Conservation (phyloP, 2,329 filamentous ascomycete species). For the Parascedosporium putredinis region DNA sequence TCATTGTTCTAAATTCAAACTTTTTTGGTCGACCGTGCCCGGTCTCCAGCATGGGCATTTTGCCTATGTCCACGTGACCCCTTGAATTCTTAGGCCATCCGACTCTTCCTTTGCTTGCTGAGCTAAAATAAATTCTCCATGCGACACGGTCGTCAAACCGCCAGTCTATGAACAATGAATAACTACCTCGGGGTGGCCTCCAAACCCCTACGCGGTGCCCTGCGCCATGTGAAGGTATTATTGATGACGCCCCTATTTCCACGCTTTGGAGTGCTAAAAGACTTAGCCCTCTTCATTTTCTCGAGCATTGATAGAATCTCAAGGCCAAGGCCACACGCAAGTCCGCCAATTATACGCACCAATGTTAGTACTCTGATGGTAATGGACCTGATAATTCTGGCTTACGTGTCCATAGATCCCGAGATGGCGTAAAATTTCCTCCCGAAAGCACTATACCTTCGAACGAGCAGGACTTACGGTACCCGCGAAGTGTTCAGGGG, state of each 20-base stretch:
- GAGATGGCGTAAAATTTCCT: background rate
- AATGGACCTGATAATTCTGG: background rate
- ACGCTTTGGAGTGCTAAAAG: background rate
- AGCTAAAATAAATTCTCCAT: too few species aligned
- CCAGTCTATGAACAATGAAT: background rate
- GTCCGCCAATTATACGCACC: background rate
- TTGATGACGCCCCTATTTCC: background rate
- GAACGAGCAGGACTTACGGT: background rate
- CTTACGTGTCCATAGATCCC: constrained; percentile 1
- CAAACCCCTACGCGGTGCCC: background rate
- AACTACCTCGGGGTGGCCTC: background rate
- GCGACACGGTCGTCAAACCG: background rate
- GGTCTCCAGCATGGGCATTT: too few species aligned
- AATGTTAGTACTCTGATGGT: background rate
- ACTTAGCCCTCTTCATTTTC: background rate
- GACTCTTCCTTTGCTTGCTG: too few species aligned
- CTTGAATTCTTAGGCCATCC: too few species aligned
- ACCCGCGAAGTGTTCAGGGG: constrained; percentile 51
- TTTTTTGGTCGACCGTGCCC: too few species aligned
- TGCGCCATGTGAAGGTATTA: background rate
- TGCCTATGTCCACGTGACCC: too few species aligned
- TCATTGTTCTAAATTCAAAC: too few species aligned
- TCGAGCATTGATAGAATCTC: background rate
- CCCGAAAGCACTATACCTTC: background rate
- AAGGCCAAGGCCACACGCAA: background rate